phyloP scores from a whole-genome alignment of 305 asterid genomes.

The Fraxinus nigra region DNA sequence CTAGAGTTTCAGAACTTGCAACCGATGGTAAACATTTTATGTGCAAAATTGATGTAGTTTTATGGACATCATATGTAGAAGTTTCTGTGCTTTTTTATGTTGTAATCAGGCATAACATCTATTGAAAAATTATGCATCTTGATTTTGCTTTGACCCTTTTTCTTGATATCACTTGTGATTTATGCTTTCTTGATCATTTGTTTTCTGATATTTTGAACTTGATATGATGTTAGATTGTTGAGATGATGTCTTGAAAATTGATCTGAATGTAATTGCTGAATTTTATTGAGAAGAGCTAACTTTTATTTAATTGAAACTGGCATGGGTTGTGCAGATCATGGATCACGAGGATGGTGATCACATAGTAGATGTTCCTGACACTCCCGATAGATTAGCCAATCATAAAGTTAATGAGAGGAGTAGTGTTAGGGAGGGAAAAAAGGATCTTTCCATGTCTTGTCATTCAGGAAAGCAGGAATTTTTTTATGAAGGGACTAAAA shows the following conservation, averaged over 20 bases:
- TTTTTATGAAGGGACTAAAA: conserved; percentile 33
- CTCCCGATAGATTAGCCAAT: conserved; percentile 58
- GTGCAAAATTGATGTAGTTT: neutral
- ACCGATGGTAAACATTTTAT: neutral
- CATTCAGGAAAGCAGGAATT: conserved; percentile 21
- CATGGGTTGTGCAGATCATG: conserved; percentile 47
- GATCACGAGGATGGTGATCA: conserved; percentile 61
- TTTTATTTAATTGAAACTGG: conserved; percentile 2
- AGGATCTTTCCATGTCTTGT: conserved; percentile 4
- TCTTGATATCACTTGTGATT: neutral
- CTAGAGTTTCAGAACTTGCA: neutral
- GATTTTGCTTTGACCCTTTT: neutral
- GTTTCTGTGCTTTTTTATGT: neutral
- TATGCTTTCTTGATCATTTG: neutral
- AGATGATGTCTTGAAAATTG: conserved; percentile 4
- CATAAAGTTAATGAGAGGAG: conserved; percentile 26
- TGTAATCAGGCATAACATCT: neutral
- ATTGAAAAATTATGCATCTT: neutral
- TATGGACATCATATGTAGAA: neutral
- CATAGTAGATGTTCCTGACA: conserved; percentile 64
- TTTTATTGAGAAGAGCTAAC: neutral
- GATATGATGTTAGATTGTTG: neutral
- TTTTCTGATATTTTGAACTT: neutral
- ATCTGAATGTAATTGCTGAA: conserved; percentile 1
- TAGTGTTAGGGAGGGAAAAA: conserved; percentile 27